Base-by-base conservation (phyloP, 2,329 filamentous ascomycete genomes). In the Byssothecium circinans region DNA sequence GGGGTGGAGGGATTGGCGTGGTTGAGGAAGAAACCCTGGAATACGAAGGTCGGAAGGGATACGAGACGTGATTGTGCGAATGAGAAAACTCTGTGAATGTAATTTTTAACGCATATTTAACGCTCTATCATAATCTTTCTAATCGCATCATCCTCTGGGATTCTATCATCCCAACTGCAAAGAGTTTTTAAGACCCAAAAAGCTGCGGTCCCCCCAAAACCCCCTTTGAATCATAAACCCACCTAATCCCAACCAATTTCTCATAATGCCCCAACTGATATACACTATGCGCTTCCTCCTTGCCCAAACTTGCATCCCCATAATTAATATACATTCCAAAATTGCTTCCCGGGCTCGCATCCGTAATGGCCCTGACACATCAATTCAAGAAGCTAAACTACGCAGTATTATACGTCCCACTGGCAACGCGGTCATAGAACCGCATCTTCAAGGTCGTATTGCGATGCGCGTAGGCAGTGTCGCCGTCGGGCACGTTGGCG, bases 281-380 rank as follows among this genome's bases (percentile, higher is more conserved):
- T 47, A 71, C 63, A 23, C 69, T 53, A 54, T 76, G 72, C 4
- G 77, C 77, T 27, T 70, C 68, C 1, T 67, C 65, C 25, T 68
- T 67, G 39, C 66, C 68, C 54, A 80, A 61, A 32, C 65, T 70
- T 8, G 75, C 69, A 60, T 80, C 78, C 15, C 75, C 72, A 52
- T 80, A 80, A 61, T 80, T 80, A 56, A 75, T 72, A 56, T 80
- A 81, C 65, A 74, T 74, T 17, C 74, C 75, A 64, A 69, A 75
- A 23, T 70, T 56, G 23, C 43, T 45, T 2, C 41, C 50, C 0
- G 50, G 45, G 7, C 50, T 60, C 18, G 60, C 60, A 37, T 60
- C 49, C 11, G 47, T 60, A 41, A 72, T 56, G 7, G 56, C 60
- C 14, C 68, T 62, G 20, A 73, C 65, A 66, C 73, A 75, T 38